A percentile compares a stretch with the other conserved stretches of the same genome.
phyloP scores from a whole-genome alignment of 192 early-diverging fungal genomes.

The Phycomyces blakesleeanus region DNA sequence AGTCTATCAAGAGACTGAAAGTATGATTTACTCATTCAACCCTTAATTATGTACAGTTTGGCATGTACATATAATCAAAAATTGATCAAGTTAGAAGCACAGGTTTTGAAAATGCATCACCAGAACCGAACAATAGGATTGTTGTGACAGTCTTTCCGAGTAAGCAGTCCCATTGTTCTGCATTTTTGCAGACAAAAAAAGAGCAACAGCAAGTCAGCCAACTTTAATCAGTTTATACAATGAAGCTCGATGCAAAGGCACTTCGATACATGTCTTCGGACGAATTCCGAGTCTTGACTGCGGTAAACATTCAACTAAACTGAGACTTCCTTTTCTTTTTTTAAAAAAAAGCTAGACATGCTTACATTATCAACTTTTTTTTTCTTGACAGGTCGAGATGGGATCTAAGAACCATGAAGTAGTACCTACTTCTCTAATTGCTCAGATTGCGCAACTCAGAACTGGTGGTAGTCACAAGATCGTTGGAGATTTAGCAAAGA shows the following conservation, averaged over 20 bases:
- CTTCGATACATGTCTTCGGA: constrained; percentile 91
- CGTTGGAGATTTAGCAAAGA: constrained; percentile 82
- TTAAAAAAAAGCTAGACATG: not conserved
- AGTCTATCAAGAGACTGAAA: no score
- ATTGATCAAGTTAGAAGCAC: no score
- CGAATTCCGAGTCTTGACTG: constrained; percentile 94
- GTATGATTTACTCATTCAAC: no score
- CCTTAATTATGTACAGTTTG: no score
- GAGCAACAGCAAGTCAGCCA: not conserved
- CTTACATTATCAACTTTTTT: not conserved
- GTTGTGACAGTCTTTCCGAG: not conserved
- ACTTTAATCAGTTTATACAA: constrained; percentile 28
- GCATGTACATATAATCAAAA: no score
- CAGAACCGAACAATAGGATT: no score
- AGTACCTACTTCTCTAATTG: constrained; percentile 88
- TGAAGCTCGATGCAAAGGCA: constrained; percentile 95
- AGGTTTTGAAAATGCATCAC: no score
- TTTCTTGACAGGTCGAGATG: constrained; percentile 74
- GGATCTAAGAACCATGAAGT: constrained; percentile 98
- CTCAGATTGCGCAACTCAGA: constrained; percentile 89
- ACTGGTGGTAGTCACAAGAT: constrained; percentile 83
- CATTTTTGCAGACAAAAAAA: not conserved
- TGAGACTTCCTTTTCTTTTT: not conserved
- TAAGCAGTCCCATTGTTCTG: not conserved
- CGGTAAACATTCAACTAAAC: constrained; percentile 45